Percentiles rank a stretch among this genome's conserved stretches.
Evolutionary conservation across 2,329 filamentous ascomycete species (phyloP).

Genomic region (Botrytis paeoniae): DNA sequence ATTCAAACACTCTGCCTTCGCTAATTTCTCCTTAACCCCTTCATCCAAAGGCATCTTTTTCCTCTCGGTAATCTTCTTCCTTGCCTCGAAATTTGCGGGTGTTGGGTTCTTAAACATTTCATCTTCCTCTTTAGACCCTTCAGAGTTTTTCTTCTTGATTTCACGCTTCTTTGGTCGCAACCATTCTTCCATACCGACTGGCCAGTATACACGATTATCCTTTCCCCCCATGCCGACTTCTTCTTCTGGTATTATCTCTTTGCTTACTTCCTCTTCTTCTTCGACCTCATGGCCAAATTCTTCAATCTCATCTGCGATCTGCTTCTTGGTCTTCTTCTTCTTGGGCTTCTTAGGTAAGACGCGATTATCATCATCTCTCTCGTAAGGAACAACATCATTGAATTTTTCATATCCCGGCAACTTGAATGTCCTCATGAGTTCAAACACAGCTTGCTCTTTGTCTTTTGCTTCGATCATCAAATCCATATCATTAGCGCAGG

Average conservation of each 20-base stretch:
- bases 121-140: constrained; percentile 41
- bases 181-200: constrained; percentile 86
- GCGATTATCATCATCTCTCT: constrained; percentile 72
- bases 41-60: constrained; percentile 28
- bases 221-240: constrained; percentile 86
- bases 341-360: constrained; percentile 47
- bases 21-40: constrained; percentile 27
- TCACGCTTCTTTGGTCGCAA: constrained; percentile 74
- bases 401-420: constrained; percentile 75
- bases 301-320: constrained; percentile 37
- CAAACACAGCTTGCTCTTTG: constrained; percentile 94
- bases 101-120: constrained; percentile 35
- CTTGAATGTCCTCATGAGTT: constrained; percentile 84
- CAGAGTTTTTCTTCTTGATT: constrained; percentile 47
- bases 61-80: constrained; percentile 27
- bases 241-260: constrained; percentile 47
- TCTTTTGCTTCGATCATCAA: constrained; percentile 99
- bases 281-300: constrained; percentile 37
- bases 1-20: constrained; percentile 25
- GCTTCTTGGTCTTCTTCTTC: constrained; percentile 43
- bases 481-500: constrained; percentile 80
- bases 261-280: constrained; percentile 40
- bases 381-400: constrained; percentile 74
- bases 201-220: constrained; percentile 84
- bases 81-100: constrained; percentile 33